Percentiles rank a stretch among this genome's conserved stretches.
phyloP scores from a whole-genome alignment of 108 stramenopile genomes.

The Cyclotella atomus region DNA sequence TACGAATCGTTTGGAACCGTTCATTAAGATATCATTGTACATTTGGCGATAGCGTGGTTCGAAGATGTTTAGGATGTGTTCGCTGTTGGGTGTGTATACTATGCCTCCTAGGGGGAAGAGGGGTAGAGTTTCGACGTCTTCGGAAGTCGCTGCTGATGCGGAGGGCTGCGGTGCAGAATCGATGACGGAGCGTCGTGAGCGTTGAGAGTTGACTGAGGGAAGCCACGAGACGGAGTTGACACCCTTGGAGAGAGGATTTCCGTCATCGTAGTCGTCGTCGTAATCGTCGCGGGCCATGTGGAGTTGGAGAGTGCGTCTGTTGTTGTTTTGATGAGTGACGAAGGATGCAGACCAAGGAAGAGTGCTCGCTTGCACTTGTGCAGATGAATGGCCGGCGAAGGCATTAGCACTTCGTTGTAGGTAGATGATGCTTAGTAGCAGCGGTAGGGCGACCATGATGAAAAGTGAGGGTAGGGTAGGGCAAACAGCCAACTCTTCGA shows the following conservation, averaged over 20 bases:
- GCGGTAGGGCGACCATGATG: background rate
- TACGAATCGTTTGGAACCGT: constrained; percentile 83
- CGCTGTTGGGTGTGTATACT: constrained; percentile 89
- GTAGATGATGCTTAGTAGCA: background rate
- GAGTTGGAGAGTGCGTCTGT: background rate
- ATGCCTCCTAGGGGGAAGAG: constrained; percentile 87
- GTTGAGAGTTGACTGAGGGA: constrained; percentile 55
- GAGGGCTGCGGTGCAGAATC: no score
- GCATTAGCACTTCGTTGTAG: background rate
- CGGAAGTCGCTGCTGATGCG: constrained; percentile 6
- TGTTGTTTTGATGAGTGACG: background rate
- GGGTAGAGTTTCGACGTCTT: constrained; percentile 63
- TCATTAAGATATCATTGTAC: constrained; percentile 91
- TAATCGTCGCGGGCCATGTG: constrained; percentile 24
- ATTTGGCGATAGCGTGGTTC: constrained; percentile 92
- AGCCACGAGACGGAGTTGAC: constrained; percentile 86
- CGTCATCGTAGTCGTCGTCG: constrained; percentile 51
- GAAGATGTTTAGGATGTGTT: constrained; percentile 89
- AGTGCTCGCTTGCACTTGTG: background rate
- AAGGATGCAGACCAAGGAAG: background rate
- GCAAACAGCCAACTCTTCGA: background rate
- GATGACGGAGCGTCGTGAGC: constrained; percentile 36
- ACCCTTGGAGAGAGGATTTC: constrained; percentile 67
- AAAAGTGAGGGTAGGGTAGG: background rate
- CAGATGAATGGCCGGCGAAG: background rate